phyloP scores from a whole-genome alignment of 2,329 filamentous ascomycete genomes.

The Stemphylium beticola region DNA sequence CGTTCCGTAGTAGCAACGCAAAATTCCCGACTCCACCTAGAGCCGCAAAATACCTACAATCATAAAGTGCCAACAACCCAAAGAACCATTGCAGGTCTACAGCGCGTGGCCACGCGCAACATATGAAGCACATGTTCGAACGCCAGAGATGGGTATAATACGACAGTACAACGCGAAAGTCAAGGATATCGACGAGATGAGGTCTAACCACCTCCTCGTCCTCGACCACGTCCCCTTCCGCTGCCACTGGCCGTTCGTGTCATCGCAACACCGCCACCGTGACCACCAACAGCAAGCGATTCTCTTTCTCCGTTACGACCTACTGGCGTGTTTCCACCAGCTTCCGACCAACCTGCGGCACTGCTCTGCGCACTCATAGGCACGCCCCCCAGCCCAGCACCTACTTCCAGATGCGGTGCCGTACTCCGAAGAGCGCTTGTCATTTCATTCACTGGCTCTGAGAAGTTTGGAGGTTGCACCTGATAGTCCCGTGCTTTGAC shows the following conservation, averaged over 20 bases:
- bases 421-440: slow-evolving; percentile 37
- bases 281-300: slow-evolving; percentile 20
- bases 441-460: slow-evolving; percentile 41
- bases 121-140: slow-evolving; percentile 6
- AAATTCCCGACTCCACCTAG: not conserved
- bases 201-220: slow-evolving; percentile 18
- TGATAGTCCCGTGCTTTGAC: slow-evolving; percentile 44
- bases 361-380: slow-evolving; percentile 51
- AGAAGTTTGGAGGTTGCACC: slow-evolving; percentile 42
- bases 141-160: slow-evolving; percentile 22
- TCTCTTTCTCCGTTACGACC: slow-evolving; percentile 41
- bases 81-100: not conserved
- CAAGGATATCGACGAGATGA: not conserved
- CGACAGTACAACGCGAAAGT: slow-evolving; percentile 7
- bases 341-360: slow-evolving; percentile 45
- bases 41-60: not conserved
- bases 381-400: slow-evolving; percentile 39
- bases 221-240: slow-evolving; percentile 43
- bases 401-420: slow-evolving; percentile 44
- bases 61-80: not conserved
- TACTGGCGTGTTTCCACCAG: slow-evolving; percentile 45
- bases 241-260: slow-evolving; percentile 47
- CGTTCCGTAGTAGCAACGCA: too few relatives aligned
- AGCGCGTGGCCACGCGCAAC: not conserved
- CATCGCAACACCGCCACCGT: slow-evolving; percentile 45